Evolutionary conservation across 2,329 filamentous ascomycete species (phyloP).

Genomic region (Xylariaceae sp.): DNA sequence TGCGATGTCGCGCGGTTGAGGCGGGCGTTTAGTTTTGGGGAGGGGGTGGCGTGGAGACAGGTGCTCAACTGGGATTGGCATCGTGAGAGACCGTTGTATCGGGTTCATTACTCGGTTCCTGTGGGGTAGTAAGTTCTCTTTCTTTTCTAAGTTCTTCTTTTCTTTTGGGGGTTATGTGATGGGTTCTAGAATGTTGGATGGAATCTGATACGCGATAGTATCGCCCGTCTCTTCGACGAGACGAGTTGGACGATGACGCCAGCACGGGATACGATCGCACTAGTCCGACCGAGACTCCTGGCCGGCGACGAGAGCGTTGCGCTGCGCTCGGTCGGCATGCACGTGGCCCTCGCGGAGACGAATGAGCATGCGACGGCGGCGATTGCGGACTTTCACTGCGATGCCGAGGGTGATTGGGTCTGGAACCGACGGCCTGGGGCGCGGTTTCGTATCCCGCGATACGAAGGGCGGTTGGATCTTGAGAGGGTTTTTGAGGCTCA

Average conservation of each 20-base stretch:
- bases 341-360: conserved; percentile 4
- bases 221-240: conserved; percentile 27
- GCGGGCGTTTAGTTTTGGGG: conserved; percentile 23
- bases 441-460: conserved; percentile 30
- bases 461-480: conserved; percentile 28
- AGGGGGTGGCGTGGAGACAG: conserved; percentile 33
- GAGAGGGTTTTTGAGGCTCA: conserved; percentile 25
- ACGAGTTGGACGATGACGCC: conserved; percentile 18
- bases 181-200: background rate
- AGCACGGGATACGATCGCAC: background rate
- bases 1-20: conserved; percentile 12
- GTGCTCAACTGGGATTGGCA: conserved; percentile 32
- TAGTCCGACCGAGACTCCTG: conserved; percentile 22
- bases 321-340: conserved; percentile 16
- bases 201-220: conserved; percentile 14
- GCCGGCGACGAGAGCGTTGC: conserved; percentile 13
- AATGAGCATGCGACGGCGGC: conserved; percentile 26
- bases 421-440: conserved; percentile 29
- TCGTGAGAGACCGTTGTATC: conserved; percentile 30
- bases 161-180: background rate
- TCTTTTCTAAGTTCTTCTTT: background rate
- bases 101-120: conserved; percentile 33
- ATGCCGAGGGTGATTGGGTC: conserved; percentile 20
- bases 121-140: conserved; percentile 30
- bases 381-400: conserved; percentile 28